A percentile compares a stretch with the other conserved stretches of the same genome.
Conservation (phyloP, 2,329 filamentous ascomycete genomes). For the Elsinoe perseae region DNA sequence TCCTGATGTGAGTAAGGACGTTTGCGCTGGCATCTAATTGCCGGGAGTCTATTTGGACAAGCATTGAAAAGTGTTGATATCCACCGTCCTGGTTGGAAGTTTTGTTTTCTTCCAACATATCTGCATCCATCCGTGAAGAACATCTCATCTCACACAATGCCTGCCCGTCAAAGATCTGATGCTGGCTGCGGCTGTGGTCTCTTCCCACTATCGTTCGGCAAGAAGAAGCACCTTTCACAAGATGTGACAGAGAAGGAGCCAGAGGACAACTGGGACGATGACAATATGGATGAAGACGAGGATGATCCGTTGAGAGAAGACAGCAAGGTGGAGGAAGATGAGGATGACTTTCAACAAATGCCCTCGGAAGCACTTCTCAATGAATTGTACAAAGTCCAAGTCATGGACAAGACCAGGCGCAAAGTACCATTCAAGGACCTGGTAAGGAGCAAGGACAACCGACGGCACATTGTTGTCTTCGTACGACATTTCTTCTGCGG, state of each 20-base stretch:
- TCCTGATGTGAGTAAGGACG: not conserved
- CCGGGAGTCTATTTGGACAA: constrained; percentile 1
- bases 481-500: constrained; percentile 36
- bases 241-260: not conserved
- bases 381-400: constrained; percentile 13
- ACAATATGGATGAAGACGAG: constrained; percentile 10
- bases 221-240: not conserved
- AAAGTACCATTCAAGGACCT: constrained; percentile 15
- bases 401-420: constrained; percentile 11
- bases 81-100: not conserved
- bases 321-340: constrained; percentile 1
- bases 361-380: constrained; percentile 1
- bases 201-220: constrained; percentile 1
- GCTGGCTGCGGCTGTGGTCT: constrained; percentile 13
- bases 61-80: constrained; percentile 2
- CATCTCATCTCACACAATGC: not conserved
- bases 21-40: constrained; percentile 11
- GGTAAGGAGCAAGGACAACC: constrained; percentile 13
- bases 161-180: constrained; percentile 4
- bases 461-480: constrained; percentile 31
- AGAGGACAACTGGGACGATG: constrained; percentile 12
- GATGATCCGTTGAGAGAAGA: constrained; percentile 7
- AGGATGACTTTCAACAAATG: constrained; percentile 12
- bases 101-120: not conserved
- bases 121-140: not conserved